phyloP scores from a whole-genome alignment of 23 red algal genomes.

The Agarophyton chilense region DNA sequence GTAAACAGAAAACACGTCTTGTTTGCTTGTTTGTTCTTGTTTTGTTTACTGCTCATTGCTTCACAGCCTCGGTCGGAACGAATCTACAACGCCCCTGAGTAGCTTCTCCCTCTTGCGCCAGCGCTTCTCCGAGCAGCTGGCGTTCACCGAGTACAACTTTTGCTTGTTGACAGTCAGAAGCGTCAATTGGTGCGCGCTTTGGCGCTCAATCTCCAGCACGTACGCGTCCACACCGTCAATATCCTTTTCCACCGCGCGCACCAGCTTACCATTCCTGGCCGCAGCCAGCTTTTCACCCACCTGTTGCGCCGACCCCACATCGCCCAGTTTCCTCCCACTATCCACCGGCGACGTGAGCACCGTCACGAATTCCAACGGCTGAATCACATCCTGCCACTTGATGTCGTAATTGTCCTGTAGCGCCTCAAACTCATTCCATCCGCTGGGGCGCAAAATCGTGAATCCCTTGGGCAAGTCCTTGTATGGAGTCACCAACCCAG shows the following conservation, averaged over 20 bases:
- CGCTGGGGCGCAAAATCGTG: constrained; percentile 82
- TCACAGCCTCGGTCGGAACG: constrained; percentile 86
- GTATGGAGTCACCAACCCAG: constrained; percentile 74
- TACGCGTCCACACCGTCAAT: constrained; percentile 76
- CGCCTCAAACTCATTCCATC: constrained; percentile 98
- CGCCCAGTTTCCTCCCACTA: constrained; percentile 57
- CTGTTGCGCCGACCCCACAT: constrained; percentile 73
- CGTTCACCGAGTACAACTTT: constrained; percentile 92
- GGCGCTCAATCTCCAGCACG: constrained; percentile 80
- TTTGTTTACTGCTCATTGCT: not conserved
- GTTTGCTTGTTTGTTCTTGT: not conserved
- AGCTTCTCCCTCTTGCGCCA: constrained; percentile 91
- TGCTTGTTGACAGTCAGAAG: constrained; percentile 79
- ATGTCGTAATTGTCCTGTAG: constrained; percentile 88
- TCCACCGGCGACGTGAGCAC: constrained; percentile 77
- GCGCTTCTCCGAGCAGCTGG: constrained; percentile 69
- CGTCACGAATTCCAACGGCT: constrained; percentile 93
- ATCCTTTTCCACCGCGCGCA: constrained; percentile 59
- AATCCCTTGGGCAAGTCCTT: constrained; percentile 91
- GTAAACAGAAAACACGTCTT: not conserved
- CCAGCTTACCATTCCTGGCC: constrained; percentile 55
- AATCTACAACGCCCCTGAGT: constrained; percentile 69
- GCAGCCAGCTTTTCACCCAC: constrained; percentile 77
- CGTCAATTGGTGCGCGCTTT: constrained; percentile 76
- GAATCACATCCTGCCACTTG: constrained; percentile 99